A percentile compares a stretch with the other conserved stretches of the same genome.
Conservation (phyloP, 2,329 filamentous ascomycete genomes). For the Triangularia verruculosa region DNA sequence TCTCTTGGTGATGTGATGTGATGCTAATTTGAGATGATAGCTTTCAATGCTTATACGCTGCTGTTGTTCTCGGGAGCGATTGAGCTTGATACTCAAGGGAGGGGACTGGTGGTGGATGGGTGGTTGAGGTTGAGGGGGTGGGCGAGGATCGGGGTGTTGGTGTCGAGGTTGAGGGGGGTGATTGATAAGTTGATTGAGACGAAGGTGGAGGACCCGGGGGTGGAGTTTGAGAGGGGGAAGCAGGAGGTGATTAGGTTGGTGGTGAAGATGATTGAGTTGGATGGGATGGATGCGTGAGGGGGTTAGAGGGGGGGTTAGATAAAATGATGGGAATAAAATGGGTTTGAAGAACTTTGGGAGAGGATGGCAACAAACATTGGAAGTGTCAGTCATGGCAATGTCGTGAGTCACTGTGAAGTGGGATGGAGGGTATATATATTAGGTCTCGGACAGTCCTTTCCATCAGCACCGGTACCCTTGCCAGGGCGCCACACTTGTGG, state of each 20-base stretch:
- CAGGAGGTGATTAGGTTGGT: constrained; percentile 74
- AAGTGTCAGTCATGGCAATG: no score
- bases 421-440: neutral
- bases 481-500: neutral
- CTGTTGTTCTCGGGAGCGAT: constrained; percentile 86
- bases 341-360: neutral
- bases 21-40: constrained; percentile 38
- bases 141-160: constrained; percentile 89
- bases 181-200: constrained; percentile 78
- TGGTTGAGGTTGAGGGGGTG: constrained; percentile 86
- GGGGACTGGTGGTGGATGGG: constrained; percentile 85
- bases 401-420: no score
- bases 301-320: neutral
- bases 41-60: constrained; percentile 85
- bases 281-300: constrained; percentile 70
- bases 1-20: constrained; percentile 6
- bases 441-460: neutral
- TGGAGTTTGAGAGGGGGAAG: constrained; percentile 54
- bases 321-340: neutral
- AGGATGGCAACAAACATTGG: no score
- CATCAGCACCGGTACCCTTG: neutral
- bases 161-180: constrained; percentile 78
- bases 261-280: constrained; percentile 77
- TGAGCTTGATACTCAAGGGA: constrained; percentile 78
- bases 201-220: constrained; percentile 72